Evolutionary conservation across 495 filamentous ascomycete genomes (phyloP), one percentile per base, ranked within the genome.

Genomic region (Trichoderma gamsii): DNA sequence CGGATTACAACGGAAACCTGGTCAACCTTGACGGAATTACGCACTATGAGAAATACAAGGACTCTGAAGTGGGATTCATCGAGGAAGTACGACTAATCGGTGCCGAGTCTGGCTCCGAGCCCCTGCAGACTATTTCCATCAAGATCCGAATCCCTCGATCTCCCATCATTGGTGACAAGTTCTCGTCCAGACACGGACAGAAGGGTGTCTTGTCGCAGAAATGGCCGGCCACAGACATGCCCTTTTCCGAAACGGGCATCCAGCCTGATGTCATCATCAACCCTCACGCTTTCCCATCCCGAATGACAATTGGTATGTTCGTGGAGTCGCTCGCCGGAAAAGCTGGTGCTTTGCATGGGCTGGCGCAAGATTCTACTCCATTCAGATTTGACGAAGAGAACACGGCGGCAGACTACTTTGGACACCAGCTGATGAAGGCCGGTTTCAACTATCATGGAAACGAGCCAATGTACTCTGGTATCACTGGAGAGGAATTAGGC

Each of bases 221-320:
- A 74, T 98, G 93, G 92, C 95, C 95, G 9, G 82, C 88, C 0
- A 80, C 90, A 66, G 93, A 99, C 77, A 97, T 99, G 93, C 95
- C 95, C 9, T 99, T 99, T 80, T 92, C 92, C 27, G 95, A 99
- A 80, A 91, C 90, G 59, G 95, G 95, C 68, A 97, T 99, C 74
- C 92, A 97, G 74, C 95, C 95, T 4, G 95, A 99, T 77, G 82
- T 97, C 72, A 99, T 99, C 76, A 99, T 99, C 82, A 99, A 99
- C 79, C 95, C 95, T 69, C 95, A 99, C 85, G 95, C 95, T 78
- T 99, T 99, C 85, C 95, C 95, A n/a, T 98, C 95, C 67, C 94
- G 95, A 78, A 99, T 99, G 95, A 99, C 95, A 29, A 99, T 99
- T 76, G 95, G 95, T 76, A 97, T 98, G 90, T 97, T 99, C 81